phyloP scores from a whole-genome alignment of 2,329 filamentous ascomycete genomes.

The Anthostomella pinea region DNA sequence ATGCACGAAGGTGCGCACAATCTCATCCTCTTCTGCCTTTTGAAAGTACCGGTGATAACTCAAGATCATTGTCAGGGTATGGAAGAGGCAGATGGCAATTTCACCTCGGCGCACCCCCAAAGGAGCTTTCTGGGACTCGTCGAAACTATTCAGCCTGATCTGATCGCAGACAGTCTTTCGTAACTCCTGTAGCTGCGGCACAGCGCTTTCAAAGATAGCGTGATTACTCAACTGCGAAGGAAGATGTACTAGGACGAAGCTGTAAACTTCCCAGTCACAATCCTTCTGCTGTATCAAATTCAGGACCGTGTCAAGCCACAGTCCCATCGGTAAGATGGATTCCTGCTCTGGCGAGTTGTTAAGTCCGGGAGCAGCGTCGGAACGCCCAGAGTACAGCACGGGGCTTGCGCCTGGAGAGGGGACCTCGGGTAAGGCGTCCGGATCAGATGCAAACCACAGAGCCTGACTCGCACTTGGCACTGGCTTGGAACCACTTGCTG shows the following conservation, averaged over 20 bases:
- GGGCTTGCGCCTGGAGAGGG: constrained; percentile 47
- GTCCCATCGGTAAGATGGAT: constrained; percentile 55
- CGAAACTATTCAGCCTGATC: constrained; percentile 71
- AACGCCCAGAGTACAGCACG: constrained; percentile 45
- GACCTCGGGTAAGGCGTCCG: constrained; percentile 50
- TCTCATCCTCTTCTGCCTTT: constrained; percentile 83
- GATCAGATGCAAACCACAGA: constrained; percentile 58
- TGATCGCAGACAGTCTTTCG: constrained; percentile 78
- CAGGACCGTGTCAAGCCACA: constrained; percentile 76
- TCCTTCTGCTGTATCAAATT: constrained; percentile 71
- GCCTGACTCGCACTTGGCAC: constrained; percentile 42
- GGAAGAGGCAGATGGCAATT: constrained; percentile 83
- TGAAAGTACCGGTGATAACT: constrained; percentile 86
- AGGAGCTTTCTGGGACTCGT: constrained; percentile 76
- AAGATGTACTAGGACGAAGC: constrained; percentile 81
- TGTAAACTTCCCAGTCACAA: constrained; percentile 88
- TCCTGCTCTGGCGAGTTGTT: constrained; percentile 22
- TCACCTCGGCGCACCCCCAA: constrained; percentile 82
- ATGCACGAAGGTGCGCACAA: constrained; percentile 80
- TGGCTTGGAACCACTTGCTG: constrained; percentile 39
- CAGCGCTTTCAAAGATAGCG: constrained; percentile 72
- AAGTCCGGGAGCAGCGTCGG: constrained; percentile 16
- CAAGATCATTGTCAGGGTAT: constrained; percentile 81
- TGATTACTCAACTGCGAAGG: constrained; percentile 89
- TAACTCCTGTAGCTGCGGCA: constrained; percentile 72